phyloP scores from a whole-genome alignment of 106 monocot genomes.

The Allium fistulosum region DNA sequence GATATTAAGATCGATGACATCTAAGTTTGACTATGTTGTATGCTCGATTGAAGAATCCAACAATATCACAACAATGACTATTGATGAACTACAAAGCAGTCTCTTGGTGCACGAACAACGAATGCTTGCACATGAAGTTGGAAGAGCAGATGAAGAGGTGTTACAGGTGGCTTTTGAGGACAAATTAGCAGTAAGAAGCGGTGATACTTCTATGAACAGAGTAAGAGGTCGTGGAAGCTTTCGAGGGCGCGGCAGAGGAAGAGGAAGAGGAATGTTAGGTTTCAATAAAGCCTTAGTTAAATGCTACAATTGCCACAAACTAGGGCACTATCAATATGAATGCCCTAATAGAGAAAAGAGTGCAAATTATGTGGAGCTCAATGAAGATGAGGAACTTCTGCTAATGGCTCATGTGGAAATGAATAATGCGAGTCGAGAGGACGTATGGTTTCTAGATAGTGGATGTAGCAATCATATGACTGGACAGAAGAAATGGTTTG shows the following conservation, averaged over 20 bases:
- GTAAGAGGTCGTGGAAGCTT: neutral
- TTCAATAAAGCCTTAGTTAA: neutral
- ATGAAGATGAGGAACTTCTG: neutral
- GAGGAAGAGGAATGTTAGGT: neutral
- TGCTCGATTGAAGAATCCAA: constrained; percentile 1
- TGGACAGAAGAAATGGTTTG: neutral
- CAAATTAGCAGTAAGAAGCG: no score
- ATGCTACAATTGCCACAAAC: constrained; percentile 1
- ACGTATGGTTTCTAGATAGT: neutral
- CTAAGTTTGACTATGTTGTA: neutral
- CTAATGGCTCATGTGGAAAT: neutral
- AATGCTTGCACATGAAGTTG: neutral
- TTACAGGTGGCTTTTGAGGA: neutral
- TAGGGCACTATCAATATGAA: constrained; percentile 5
- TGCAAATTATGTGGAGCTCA: neutral
- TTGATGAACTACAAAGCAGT: neutral
- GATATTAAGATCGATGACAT: neutral
- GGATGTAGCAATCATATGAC: constrained; percentile 5
- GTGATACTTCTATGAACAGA: no score
- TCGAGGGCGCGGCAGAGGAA: neutral
- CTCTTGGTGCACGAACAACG: neutral
- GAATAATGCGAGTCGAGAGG: neutral
- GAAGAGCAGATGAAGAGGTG: neutral
- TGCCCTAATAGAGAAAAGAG: neutral
- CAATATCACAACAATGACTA: neutral